These are phyloP conservation scores for Lonicera japonica DNA, from an alignment of 129 eudicot species.

Conservation along the genomic window DNA sequence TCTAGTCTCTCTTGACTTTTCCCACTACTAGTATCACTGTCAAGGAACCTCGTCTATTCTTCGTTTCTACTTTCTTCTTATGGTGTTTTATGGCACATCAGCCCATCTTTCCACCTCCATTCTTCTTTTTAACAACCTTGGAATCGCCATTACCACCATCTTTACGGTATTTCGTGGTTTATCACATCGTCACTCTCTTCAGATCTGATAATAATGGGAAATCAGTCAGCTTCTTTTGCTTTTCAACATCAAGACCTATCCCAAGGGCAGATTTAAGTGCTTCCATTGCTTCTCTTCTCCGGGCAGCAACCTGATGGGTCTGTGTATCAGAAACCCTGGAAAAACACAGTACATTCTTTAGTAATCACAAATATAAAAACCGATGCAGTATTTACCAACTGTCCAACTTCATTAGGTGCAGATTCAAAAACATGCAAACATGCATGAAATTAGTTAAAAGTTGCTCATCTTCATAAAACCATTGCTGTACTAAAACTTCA, in stretches of 20 bases:
- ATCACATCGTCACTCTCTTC: slow-evolving; percentile 35
- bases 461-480: not conserved
- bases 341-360: not conserved
- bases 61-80: slow-evolving; percentile 34
- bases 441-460: not conserved
- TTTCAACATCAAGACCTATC: slow-evolving; percentile 38
- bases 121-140: slow-evolving; percentile 14
- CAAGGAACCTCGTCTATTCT: slow-evolving; percentile 31
- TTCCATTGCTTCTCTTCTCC: slow-evolving; percentile 96
- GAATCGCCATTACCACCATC: slow-evolving; percentile 14
- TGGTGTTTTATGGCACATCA: slow-evolving; percentile 18
- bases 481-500: too few relatives aligned
- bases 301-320: slow-evolving; percentile 92
- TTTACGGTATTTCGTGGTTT: slow-evolving; percentile 9
- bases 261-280: slow-evolving; percentile 71
- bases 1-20: slow-evolving; percentile 22
- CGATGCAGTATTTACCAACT: not conserved
- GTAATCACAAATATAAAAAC: not conserved
- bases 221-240: slow-evolving; percentile 26
- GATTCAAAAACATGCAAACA: not conserved
- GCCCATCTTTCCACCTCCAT: slow-evolving; percentile 19
- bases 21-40: slow-evolving; percentile 32
- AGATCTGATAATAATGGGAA: slow-evolving; percentile 25
- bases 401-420: too few relatives aligned
- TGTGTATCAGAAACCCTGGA: slow-evolving; percentile 84